phyloP scores from a whole-genome alignment of 345 rosid species.

The Mercurialis annua region DNA sequence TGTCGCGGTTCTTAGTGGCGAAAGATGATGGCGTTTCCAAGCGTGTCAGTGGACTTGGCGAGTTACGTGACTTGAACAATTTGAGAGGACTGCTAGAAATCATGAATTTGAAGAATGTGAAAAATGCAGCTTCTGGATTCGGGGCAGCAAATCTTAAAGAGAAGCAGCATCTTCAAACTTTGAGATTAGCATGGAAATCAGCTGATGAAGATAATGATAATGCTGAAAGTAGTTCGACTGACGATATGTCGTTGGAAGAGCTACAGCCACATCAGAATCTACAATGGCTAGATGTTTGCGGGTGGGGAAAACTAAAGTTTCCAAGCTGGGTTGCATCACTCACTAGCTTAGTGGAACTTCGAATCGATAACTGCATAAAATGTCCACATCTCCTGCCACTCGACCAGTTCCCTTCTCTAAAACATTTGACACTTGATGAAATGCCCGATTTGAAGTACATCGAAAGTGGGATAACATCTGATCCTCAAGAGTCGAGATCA shows the following conservation, averaged over 20 bases:
- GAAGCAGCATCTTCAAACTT: neutral
- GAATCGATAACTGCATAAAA: neutral
- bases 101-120: neutral
- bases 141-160: neutral
- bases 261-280: slow-evolving; percentile 1
- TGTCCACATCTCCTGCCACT: neutral
- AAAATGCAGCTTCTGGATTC: neutral
- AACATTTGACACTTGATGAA: neutral
- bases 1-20: too few relatives aligned
- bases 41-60: too few relatives aligned
- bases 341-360: neutral
- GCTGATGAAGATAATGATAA: neutral
- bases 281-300: neutral
- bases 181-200: neutral
- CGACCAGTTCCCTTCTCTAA: neutral
- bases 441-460: neutral
- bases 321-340: too few relatives aligned
- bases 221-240: neutral
- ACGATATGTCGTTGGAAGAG: neutral
- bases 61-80: neutral
- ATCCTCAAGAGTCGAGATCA: too few relatives aligned
- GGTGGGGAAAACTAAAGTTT: neutral
- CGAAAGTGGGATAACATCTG: neutral
- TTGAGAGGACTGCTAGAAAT: neutral
- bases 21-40: too few relatives aligned